Evolutionary conservation across 331 rosid genomes (phyloP).

Genomic region (Stylosanthes scabra): DNA sequence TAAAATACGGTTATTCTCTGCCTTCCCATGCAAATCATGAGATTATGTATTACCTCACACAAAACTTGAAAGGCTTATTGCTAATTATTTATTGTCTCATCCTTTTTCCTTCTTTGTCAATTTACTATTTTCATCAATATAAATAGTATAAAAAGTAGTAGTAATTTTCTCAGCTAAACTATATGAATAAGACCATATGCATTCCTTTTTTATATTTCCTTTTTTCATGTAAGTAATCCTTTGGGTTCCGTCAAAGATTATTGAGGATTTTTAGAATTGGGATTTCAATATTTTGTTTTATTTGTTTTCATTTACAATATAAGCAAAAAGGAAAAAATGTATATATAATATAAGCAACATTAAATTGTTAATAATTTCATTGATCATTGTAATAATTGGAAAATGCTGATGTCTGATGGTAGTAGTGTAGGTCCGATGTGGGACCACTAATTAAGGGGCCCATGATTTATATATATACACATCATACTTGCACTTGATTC

Average conservation of each 20-base stretch:
- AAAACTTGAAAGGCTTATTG: constrained; percentile 43
- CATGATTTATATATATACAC: constrained; percentile 47
- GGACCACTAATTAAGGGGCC: constrained; percentile 49
- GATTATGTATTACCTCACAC: constrained; percentile 46
- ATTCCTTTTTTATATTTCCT: constrained; percentile 19
- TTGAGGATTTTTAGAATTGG: no score
- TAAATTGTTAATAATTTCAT: neutral
- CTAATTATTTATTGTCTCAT: constrained; percentile 27
- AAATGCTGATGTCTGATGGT: no score
- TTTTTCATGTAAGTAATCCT: constrained; percentile 30
- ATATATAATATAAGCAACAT: neutral
- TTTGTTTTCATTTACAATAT: no score
- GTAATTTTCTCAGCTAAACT: neutral
- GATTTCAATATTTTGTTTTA: no score
- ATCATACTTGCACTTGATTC: constrained; percentile 55
- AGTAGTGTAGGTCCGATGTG: constrained; percentile 41
- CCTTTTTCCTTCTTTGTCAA: constrained; percentile 33
- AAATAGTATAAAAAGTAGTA: neutral
- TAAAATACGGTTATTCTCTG: constrained; percentile 34
- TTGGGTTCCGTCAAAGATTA: constrained; percentile 37
- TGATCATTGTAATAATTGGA: no score
- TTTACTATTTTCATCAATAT: neutral
- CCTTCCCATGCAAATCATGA: constrained; percentile 50
- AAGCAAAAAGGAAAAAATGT: no score
- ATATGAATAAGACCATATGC: constrained; percentile 5